Evolutionary conservation across 176 grass and related monocot genomes (phyloP).

Genomic region (Zizania latifolia): DNA sequence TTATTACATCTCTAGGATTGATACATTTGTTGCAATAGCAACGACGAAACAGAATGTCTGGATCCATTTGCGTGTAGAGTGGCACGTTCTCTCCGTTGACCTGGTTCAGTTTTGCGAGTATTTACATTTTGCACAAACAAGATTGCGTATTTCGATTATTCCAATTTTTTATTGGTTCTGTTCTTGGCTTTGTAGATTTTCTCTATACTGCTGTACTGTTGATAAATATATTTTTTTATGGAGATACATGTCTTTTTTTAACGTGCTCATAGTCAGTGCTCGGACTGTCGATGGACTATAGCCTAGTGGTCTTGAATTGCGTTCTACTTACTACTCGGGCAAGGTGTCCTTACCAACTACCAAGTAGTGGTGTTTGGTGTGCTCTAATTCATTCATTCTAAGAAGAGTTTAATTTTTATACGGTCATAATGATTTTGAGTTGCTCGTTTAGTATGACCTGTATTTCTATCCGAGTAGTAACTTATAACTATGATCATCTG

Average conservation of each 20-base stretch:
- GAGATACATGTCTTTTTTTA: neutral
- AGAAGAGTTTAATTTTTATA: too few relatives aligned
- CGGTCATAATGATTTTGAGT: too few relatives aligned
- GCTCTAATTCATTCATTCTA: too few relatives aligned
- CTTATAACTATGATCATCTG: too few relatives aligned
- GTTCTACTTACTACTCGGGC: too few relatives aligned
- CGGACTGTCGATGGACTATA: too few relatives aligned
- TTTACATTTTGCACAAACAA: slow-evolving; percentile 1
- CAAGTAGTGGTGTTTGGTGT: too few relatives aligned
- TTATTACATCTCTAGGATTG: neutral
- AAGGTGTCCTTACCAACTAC: too few relatives aligned
- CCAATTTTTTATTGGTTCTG: slow-evolving; percentile 2
- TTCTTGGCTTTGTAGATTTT: neutral
- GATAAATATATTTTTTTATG: neutral
- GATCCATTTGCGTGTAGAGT: slow-evolving; percentile 22
- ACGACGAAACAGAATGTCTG: neutral
- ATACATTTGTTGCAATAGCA: slow-evolving; percentile 18
- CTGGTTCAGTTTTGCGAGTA: slow-evolving; percentile 16
- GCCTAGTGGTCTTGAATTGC: neutral
- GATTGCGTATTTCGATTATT: neutral
- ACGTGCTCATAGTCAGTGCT: too few relatives aligned
- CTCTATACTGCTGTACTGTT: neutral
- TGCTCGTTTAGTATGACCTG: too few relatives aligned
- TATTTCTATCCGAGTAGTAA: too few relatives aligned
- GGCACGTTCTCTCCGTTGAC: neutral